Evolutionary conservation across 805 yeast species (phyloP).

Genomic region (Candida quercuum): DNA sequence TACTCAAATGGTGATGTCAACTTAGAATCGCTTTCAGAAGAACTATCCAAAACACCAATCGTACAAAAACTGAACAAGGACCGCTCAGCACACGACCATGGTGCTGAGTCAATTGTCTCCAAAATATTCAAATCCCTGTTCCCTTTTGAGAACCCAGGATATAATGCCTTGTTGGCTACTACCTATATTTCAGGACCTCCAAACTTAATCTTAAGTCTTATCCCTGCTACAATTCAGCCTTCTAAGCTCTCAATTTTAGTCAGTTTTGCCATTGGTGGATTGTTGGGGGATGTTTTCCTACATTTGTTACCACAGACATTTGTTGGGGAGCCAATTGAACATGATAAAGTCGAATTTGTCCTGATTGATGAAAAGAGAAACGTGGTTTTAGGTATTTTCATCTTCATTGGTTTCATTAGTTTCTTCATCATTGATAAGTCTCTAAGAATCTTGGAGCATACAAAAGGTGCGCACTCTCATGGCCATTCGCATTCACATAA

Average conservation of each 20-base stretch:
- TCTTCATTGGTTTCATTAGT: conserved; percentile 54
- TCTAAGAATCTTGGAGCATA: conserved; percentile 44
- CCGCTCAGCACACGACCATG: conserved; percentile 10
- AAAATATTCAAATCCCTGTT: conserved; percentile 37
- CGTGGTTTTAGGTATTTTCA: conserved; percentile 44
- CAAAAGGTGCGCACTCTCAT: conserved; percentile 27
- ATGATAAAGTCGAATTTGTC: conserved; percentile 36
- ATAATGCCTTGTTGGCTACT: conserved; percentile 60
- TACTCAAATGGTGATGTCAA: conserved; percentile 40
- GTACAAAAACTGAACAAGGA: conserved; percentile 35
- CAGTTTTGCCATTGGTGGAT: conserved; percentile 71
- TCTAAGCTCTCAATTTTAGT: conserved; percentile 48
- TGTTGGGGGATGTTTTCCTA: conserved; percentile 68
- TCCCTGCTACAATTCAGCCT: conserved; percentile 53
- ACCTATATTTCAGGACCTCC: conserved; percentile 63
- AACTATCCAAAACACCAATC: conserved; percentile 31
- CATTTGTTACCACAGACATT: conserved; percentile 70
- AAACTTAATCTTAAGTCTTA: conserved; percentile 45
- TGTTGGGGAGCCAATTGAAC: conserved; percentile 42
- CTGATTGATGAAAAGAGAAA: conserved; percentile 47
- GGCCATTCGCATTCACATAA: conserved; percentile 40
- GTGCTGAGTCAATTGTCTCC: conserved; percentile 28
- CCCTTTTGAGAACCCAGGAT: conserved; percentile 50
- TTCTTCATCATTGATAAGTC: conserved; percentile 62
- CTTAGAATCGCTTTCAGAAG: conserved; percentile 27